Base-by-base conservation (phyloP, 2,329 filamentous ascomycete species). In the Sclerotinia spermophila region DNA sequence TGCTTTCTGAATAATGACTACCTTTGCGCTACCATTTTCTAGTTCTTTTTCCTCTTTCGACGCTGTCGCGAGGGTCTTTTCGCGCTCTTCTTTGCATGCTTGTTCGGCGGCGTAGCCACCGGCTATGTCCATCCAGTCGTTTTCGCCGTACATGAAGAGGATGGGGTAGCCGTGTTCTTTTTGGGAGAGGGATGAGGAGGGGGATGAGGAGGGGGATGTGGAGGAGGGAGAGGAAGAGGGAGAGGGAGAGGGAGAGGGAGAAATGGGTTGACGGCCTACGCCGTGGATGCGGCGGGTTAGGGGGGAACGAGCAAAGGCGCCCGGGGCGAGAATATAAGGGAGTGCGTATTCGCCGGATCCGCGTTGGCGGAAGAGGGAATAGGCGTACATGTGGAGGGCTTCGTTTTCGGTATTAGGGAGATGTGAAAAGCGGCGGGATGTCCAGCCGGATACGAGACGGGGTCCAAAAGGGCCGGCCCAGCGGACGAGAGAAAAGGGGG, bases 51-150 rank as follows among this genome's bases (percentile, higher is more conserved):
- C 92, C 71, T 93, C 90, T 1, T 85, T 83, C 0, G 86, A 90
- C 33, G 86, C 91, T 33, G 85, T 81, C 19, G 85, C 81, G 5
- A 97, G 82, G 0, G 86, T 84, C 65, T 87, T 86, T 38, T 82
- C 81, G 74, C 86, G 87, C 73, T 90, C 89, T 71, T 90, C 85
- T 72, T 92, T 90, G 19, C 98, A 86, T 80, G 91, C 94, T 81
- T 94, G 88, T 78, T 92, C 88, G 0, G 94, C 90, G 0, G 92
- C 93, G 61, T 90, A 88, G 0, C 96, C 96, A 40, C 94, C 96
- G 0, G 89, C 89, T 13, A 96, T 90, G 75, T 99, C 96, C 96
- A 99, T 99, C 96, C 96, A 99, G 83, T 99, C 96, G 78, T 96
- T 90, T 77, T 98, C 94, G 73, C 96, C 96, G 79, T 99, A 99